Percentiles rank a stretch among this genome's conserved stretches.
Evolutionary conservation across 495 filamentous ascomycete species (phyloP).

Genomic region (Talaromyces adpressus): DNA sequence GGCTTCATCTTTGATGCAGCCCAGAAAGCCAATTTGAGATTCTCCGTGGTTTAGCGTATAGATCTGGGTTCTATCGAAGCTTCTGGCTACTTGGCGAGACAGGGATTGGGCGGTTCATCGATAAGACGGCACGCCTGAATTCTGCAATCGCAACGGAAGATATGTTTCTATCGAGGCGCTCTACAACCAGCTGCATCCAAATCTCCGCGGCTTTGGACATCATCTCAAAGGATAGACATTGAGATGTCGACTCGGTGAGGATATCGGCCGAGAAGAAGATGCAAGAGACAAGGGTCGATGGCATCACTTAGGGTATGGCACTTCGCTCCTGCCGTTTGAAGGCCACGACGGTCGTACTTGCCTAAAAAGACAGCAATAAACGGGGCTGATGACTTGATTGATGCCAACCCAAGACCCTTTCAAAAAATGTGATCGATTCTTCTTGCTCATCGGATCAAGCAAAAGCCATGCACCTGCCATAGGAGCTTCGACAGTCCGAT

Average conservation of each 20-base stretch:
- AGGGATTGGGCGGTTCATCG: too few relatives aligned
- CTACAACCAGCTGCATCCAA: neutral
- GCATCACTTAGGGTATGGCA: neutral
- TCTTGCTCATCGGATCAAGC: neutral
- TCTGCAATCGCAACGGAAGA: neutral
- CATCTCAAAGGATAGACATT: neutral
- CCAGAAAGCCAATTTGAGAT: too few relatives aligned
- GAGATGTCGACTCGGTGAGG: too few relatives aligned
- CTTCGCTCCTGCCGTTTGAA: neutral
- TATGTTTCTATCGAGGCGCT: neutral
- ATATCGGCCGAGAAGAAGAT: neutral
- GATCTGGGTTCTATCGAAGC: too few relatives aligned
- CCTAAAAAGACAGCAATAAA: neutral
- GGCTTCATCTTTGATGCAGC: too few relatives aligned
- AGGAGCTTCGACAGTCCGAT: neutral
- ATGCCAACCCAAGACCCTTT: neutral
- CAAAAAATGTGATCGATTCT: neutral
- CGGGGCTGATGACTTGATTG: neutral
- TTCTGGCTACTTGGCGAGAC: too few relatives aligned
- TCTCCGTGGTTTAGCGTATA: too few relatives aligned
- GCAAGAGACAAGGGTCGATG: neutral
- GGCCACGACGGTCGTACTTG: neutral
- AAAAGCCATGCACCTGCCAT: neutral
- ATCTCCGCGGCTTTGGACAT: neutral
- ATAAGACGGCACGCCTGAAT: neutral